These are phyloP conservation scores for Neurospora sp. DNA, from an alignment of 2,329 filamentous ascomycete genomes.

Conservation along the genomic window DNA sequence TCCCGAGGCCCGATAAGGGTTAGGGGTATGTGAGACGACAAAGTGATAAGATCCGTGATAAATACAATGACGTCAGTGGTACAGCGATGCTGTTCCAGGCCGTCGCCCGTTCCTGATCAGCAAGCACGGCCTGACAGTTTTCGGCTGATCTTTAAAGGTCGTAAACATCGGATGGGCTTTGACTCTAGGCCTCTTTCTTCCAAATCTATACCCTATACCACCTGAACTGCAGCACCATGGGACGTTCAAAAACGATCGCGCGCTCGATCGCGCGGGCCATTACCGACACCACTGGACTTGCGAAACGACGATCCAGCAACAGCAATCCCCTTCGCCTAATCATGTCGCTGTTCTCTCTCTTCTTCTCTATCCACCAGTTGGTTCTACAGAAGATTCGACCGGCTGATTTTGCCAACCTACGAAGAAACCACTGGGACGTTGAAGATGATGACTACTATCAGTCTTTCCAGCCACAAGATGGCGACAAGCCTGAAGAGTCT, in stretches of 20 bases:
- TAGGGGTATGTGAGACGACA: neutral
- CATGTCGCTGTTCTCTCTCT: conserved; percentile 30
- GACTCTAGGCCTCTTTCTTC: too few relatives aligned
- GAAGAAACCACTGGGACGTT: conserved; percentile 29
- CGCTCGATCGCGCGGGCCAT: conserved; percentile 31
- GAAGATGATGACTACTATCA: conserved; percentile 29
- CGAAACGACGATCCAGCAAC: conserved; percentile 12
- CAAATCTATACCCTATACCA: too few relatives aligned
- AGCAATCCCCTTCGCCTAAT: conserved; percentile 30
- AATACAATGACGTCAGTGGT: neutral
- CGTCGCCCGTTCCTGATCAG: neutral
- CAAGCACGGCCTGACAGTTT: neutral
- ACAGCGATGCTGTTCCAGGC: neutral
- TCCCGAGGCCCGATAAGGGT: neutral
- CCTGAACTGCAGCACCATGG: conserved; percentile 12
- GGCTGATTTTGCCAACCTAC: conserved; percentile 40
- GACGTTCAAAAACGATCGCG: conserved; percentile 25
- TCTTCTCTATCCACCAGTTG: conserved; percentile 45
- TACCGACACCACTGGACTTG: conserved; percentile 19
- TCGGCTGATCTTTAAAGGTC: neutral
- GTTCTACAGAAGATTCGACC: conserved; percentile 35
- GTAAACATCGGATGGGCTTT: neutral
- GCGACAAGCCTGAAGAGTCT: conserved; percentile 28
- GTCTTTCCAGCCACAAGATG: conserved; percentile 35
- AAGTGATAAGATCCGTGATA: neutral